Conservation (phyloP, 306 rosid species). For the Luffa aegyptiaca region DNA sequence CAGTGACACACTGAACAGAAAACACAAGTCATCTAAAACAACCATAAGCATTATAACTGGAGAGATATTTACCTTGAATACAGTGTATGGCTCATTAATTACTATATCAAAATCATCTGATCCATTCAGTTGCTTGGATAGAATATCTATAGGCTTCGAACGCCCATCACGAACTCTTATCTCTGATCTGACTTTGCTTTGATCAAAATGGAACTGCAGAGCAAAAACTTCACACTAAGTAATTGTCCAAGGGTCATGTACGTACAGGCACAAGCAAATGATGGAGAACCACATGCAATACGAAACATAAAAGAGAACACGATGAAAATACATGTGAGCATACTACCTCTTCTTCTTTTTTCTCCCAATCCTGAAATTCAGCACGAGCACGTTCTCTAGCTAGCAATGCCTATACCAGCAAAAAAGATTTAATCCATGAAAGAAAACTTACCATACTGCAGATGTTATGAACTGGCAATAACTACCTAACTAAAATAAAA, state of each 20-base stretch:
- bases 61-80: conserved; percentile 60
- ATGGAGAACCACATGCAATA: neutral
- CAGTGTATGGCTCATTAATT: conserved; percentile 86
- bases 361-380: conserved; percentile 98
- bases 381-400: conserved; percentile 98
- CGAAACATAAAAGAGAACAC: neutral
- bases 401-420: conserved; percentile 59
- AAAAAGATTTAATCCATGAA: conserved; percentile 15
- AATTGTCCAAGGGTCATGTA: neutral
- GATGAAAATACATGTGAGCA: neutral
- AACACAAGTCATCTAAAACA: neutral
- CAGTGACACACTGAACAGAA: neutral
- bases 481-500: neutral
- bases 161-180: conserved; percentile 98
- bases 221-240: neutral
- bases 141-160: conserved; percentile 78
- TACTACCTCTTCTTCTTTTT: conserved; percentile 91
- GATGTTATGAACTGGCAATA: neutral
- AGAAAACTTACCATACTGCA: neutral
- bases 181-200: conserved; percentile 95
- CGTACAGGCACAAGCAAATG: neutral
- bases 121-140: conserved; percentile 76
- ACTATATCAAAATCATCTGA: conserved; percentile 82
- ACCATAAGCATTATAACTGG: neutral
- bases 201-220: conserved; percentile 91